Conservation (phyloP, 2,329 filamentous ascomycete genomes). For the Rhynchosporium agropyri region DNA sequence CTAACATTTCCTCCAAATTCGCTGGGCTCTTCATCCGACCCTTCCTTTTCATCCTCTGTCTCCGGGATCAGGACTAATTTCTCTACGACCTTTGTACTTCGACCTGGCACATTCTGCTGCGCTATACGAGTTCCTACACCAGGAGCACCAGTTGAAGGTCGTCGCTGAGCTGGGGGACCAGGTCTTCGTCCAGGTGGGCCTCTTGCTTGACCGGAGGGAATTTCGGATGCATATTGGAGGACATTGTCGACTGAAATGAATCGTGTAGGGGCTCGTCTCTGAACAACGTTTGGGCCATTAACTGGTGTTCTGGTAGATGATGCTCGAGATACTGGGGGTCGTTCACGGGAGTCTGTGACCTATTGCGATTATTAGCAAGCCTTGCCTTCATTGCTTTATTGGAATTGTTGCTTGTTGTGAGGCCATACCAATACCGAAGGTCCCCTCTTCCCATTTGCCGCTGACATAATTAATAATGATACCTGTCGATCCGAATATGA, state of each 20-base stretch:
- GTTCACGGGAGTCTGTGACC: conserved; percentile 62
- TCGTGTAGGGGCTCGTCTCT: conserved; percentile 58
- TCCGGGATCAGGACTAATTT: conserved; percentile 96
- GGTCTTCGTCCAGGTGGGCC: conserved; percentile 59
- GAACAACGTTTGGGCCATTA: conserved; percentile 37
- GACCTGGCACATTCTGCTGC: conserved; percentile 68
- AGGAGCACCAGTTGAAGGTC: conserved; percentile 48
- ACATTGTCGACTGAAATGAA: conserved; percentile 93
- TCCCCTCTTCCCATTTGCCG: conserved; percentile 51
- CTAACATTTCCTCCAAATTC: conserved; percentile 48
- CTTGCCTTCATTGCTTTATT: background rate
- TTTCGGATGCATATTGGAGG: conserved; percentile 89
- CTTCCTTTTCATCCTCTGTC: conserved; percentile 63
- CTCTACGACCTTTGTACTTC: conserved; percentile 92
- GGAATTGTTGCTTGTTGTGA: conserved; percentile 4
- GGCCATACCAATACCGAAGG: conserved; percentile 61
- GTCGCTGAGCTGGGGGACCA: conserved; percentile 50
- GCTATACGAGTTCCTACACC: conserved; percentile 46
- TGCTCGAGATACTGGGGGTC: conserved; percentile 42
- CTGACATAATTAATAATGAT: conserved; percentile 32
- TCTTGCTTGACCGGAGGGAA: conserved; percentile 90
- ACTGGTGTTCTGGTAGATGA: conserved; percentile 43
- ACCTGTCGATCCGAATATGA: background rate
- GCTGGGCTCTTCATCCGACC: conserved; percentile 60
- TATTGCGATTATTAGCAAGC: conserved; percentile 38